A percentile compares a stretch with the other conserved stretches of the same genome.
Conservation (phyloP, 139 green algal genomes). For the Closterium sp. region DNA sequence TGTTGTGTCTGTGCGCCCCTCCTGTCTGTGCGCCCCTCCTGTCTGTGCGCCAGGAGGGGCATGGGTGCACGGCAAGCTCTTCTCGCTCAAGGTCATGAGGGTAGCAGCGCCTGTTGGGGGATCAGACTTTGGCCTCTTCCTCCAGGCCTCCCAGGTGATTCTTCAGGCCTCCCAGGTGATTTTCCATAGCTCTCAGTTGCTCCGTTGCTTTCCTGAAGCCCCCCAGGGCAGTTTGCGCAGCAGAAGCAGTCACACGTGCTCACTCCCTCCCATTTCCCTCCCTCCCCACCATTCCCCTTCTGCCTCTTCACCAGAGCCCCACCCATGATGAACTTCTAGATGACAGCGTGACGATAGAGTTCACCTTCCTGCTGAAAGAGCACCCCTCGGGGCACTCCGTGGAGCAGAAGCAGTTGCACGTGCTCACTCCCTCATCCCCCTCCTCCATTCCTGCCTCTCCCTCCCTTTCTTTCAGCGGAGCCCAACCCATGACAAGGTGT, state of each 20-base stretch:
- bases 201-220: no score
- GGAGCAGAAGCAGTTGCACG: conserved; percentile 4
- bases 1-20: no score
- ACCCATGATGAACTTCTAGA: not conserved
- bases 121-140: not conserved
- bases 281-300: not conserved
- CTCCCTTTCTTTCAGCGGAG: not conserved
- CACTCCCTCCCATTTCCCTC: not conserved
- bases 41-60: not conserved
- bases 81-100: conserved; percentile 1
- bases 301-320: not conserved
- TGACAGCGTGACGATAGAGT: not conserved
- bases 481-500: not conserved
- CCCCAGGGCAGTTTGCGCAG: no score
- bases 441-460: not conserved
- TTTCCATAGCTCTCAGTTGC: no score
- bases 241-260: no score
- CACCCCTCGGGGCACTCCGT: not conserved
- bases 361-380: not conserved
- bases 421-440: not conserved
- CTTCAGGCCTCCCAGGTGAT: no score
- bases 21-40: no score
- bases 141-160: not conserved
- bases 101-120: not conserved
- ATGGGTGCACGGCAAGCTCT: conserved; percentile 2